These are phyloP conservation scores for Bryopsis sp. DNA, from an alignment of 139 green algal genomes.

Conservation along the genomic window DNA sequence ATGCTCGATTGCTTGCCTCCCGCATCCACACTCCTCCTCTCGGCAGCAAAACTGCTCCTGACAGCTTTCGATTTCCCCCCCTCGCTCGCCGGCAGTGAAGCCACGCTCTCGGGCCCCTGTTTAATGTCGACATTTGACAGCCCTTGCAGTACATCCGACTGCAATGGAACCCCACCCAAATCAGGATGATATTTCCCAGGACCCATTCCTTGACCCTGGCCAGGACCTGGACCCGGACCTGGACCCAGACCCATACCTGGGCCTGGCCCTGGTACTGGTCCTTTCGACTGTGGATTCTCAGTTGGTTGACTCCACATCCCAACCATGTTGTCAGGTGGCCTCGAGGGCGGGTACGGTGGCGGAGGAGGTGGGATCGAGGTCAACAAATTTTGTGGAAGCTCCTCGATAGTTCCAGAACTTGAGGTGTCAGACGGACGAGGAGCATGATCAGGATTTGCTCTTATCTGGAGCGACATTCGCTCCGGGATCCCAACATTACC, in stretches of 20 bases:
- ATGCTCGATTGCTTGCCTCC: not conserved
- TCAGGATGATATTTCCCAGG: too few species aligned
- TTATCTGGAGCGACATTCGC: not conserved
- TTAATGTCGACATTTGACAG: too few species aligned
- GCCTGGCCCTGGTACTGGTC: too few species aligned
- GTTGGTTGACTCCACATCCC: too few species aligned
- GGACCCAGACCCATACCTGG: too few species aligned
- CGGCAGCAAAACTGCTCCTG: slow-evolving; percentile 16
- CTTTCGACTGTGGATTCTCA: too few species aligned
- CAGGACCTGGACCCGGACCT: too few species aligned
- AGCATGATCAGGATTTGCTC: not conserved
- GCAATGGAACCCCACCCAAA: too few species aligned
- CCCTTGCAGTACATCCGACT: too few species aligned
- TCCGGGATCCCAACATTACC: not conserved
- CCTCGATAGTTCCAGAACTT: not conserved
- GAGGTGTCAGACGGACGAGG: not conserved
- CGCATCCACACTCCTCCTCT: slow-evolving; percentile 2
- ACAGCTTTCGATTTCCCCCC: not conserved
- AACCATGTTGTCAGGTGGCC: not conserved
- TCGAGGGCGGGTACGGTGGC: not conserved
- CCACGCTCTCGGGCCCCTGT: too few species aligned
- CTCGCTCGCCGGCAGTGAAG: too few species aligned
- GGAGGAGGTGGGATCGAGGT: not conserved
- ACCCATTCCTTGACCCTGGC: too few species aligned
- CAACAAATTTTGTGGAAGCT: not conserved